Base-by-base conservation (phyloP, 2,329 filamentous ascomycete species). In the Niveomyces coronatus region DNA sequence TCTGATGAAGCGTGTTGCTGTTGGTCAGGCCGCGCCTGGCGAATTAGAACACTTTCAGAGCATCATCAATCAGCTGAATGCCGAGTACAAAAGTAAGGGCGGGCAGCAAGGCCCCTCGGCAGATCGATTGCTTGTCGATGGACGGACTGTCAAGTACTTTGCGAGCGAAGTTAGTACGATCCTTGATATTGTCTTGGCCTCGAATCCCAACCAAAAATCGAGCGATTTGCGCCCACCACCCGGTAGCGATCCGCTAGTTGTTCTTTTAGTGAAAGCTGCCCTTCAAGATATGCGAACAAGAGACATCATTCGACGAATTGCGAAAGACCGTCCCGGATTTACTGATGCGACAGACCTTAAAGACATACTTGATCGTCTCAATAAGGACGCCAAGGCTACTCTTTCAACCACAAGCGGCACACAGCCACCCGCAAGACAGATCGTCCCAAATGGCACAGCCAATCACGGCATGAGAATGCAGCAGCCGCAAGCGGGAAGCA, bases 1-100 rank as follows among this genome's bases (percentile, higher is more conserved):
- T 24, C 65, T 91, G 0, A 91, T 91, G 85, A 85, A 85, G 55
- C 76, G 84, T 37, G 85, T 91, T 1, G 85, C 85, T 0, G 77
- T 79, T 19, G 84, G 84, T 2, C 72, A 80, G 47, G 85, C 85
- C 1, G 76, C 74, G 10, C 71, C 76, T 26, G 72, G 77, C 11
- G 82, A 91, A 53, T 62, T 91, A 10, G 76, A 76, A 32, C 74
- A 79, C 44, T 91, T 91, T 48, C 85, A 91, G 53, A 71, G 70
- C 34, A 84, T 91, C 29, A 91, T 91, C 44, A 82, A 87, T 50
- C 78, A 86, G 53, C 71, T 91, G 40, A 87, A 81, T 3, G 58
- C 58, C 1, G 71, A 77, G 43, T 72, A 72, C 47, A 70, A 68
- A 48, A 66, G 61, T 28, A 72, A 62, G 27, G 68, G 68, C 7